These are phyloP conservation scores for Uncinocarpus reesii DNA, from an alignment of 2,329 filamentous ascomycete species.

Conservation along the genomic window DNA sequence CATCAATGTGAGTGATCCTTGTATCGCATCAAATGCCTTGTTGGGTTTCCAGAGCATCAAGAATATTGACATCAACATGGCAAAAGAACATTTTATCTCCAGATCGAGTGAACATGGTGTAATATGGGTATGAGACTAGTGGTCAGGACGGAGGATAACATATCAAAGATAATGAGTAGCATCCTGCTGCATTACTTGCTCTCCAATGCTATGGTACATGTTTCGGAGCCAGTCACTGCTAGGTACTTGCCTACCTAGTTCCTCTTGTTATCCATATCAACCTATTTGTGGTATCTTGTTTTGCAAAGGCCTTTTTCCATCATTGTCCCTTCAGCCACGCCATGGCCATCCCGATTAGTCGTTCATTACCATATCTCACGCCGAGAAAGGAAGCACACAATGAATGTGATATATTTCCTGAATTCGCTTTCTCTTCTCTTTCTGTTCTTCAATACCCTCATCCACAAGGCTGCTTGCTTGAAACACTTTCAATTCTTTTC, in stretches of 20 bases:
- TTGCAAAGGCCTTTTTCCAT: too few relatives aligned
- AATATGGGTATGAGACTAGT: background rate
- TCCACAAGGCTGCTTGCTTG: too few relatives aligned
- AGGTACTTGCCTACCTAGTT: too few relatives aligned
- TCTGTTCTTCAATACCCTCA: background rate
- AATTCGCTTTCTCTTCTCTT: background rate
- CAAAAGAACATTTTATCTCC: background rate
- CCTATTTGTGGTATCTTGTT: too few relatives aligned
- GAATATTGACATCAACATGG: background rate
- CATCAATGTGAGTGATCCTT: background rate
- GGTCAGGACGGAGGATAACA: background rate
- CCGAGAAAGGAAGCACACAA: conserved; percentile 1
- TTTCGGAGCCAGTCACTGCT: too few relatives aligned
- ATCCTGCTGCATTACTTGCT: too few relatives aligned
- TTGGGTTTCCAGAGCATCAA: background rate
- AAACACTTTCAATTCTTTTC: background rate
- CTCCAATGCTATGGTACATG: background rate
- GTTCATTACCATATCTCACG: background rate
- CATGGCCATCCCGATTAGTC: background rate
- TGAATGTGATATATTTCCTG: background rate
- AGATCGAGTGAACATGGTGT: background rate
- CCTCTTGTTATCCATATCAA: too few relatives aligned
- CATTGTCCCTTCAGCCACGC: too few relatives aligned
- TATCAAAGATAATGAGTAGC: background rate
- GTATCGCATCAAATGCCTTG: background rate